These are phyloP conservation scores for Debaryomyces singareniensis DNA, from an alignment of 1,139 yeast species.

Conservation along the genomic window DNA sequence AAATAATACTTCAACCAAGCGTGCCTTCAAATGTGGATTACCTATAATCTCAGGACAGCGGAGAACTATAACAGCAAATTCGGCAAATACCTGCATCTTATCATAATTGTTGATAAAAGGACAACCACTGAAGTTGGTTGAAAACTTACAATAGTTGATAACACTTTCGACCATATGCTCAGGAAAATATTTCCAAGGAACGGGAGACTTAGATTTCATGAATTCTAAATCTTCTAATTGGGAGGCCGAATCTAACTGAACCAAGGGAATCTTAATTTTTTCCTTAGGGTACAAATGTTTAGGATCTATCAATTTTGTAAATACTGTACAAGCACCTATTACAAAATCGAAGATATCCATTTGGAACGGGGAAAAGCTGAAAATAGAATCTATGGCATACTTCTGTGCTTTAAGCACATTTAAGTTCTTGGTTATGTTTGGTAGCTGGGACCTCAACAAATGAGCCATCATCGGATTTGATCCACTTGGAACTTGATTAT, in stretches of 20 bases:
- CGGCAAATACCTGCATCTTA: slow-evolving; percentile 56
- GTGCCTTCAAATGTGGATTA: slow-evolving; percentile 89
- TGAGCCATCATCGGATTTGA: slow-evolving; percentile 24
- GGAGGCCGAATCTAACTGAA: slow-evolving; percentile 41
- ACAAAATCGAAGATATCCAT: slow-evolving; percentile 68
- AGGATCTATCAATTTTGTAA: slow-evolving; percentile 70
- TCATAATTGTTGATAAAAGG: slow-evolving; percentile 51
- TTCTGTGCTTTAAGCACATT: slow-evolving; percentile 37
- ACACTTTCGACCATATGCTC: slow-evolving; percentile 83
- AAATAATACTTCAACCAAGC: slow-evolving; percentile 73
- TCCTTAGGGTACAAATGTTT: slow-evolving; percentile 53
- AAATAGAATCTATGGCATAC: slow-evolving; percentile 54
- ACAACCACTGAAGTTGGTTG: slow-evolving; percentile 52
- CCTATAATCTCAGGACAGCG: slow-evolving; percentile 84
- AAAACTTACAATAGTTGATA: slow-evolving; percentile 64
- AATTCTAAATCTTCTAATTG: slow-evolving; percentile 66
- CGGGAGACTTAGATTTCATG: slow-evolving; percentile 57
- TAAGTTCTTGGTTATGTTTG: slow-evolving; percentile 37
- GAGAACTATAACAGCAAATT: slow-evolving; percentile 65
- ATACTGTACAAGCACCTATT: slow-evolving; percentile 67
- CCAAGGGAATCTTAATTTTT: slow-evolving; percentile 57
- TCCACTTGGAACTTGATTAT: slow-evolving; percentile 21
- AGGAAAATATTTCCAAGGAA: slow-evolving; percentile 81
- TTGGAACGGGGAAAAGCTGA: slow-evolving; percentile 50
- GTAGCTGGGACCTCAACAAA: slow-evolving; percentile 32